These are phyloP conservation scores for Pyrrhoderma noxium DNA, from an alignment of 1,284 basidiomycete species.

Conservation along the genomic window DNA sequence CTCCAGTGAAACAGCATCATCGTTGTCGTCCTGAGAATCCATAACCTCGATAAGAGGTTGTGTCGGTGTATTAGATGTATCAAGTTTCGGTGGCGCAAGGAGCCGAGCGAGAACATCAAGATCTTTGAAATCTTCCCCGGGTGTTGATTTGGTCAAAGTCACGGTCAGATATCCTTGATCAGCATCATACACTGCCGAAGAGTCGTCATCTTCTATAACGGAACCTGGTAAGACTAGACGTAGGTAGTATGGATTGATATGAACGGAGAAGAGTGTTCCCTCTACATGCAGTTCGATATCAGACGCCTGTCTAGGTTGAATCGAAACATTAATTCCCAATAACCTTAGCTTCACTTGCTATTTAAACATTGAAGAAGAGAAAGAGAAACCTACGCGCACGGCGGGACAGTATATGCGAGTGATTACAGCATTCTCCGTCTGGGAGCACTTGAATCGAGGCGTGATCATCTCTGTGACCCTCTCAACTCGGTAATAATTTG, in stretches of 20 bases:
- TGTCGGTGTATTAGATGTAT: constrained; percentile 20
- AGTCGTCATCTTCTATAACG: constrained; percentile 57
- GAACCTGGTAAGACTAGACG: constrained; percentile 55
- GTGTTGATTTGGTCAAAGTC: constrained; percentile 57
- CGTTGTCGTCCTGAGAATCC: constrained; percentile 28
- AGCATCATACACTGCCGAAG: constrained; percentile 67
- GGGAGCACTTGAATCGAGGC: constrained; percentile 67
- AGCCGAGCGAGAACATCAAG: constrained; percentile 70
- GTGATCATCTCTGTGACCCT: constrained; percentile 57
- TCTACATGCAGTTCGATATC: constrained; percentile 75
- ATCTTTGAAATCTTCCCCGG: constrained; percentile 62
- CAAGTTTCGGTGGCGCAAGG: constrained; percentile 53
- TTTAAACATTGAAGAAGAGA: constrained; percentile 12
- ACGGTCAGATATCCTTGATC: constrained; percentile 63
- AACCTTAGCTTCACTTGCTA: not conserved
- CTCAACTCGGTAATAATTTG: too few species aligned
- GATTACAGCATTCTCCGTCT: constrained; percentile 52
- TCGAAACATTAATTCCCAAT: constrained; percentile 18
- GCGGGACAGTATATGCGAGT: constrained; percentile 69
- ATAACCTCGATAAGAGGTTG: constrained; percentile 61
- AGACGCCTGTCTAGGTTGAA: constrained; percentile 46
- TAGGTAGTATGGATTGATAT: constrained; percentile 76
- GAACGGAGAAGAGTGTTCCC: constrained; percentile 59
- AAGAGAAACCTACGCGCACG: constrained; percentile 51
- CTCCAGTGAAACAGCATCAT: constrained; percentile 23